phyloP scores from a whole-genome alignment of 495 filamentous ascomycete species.

The Penicillium odoratum region DNA sequence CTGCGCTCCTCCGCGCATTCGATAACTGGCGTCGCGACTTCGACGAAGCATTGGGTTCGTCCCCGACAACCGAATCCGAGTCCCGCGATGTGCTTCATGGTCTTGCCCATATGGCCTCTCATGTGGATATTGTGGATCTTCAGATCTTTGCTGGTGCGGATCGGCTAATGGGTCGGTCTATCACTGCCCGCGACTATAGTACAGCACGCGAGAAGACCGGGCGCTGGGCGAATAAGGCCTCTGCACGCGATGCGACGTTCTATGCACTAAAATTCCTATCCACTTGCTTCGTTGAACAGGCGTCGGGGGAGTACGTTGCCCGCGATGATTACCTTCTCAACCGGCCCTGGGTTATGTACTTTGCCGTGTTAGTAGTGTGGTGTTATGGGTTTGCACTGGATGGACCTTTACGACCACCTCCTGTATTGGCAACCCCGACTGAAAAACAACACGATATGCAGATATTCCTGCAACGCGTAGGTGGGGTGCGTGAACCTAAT shows the following conservation, averaged over 20 bases:
- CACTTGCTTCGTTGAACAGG: constrained; percentile 68
- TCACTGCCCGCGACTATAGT: constrained; percentile 76
- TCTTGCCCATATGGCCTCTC: constrained; percentile 96
- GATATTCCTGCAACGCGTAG: constrained; percentile 69
- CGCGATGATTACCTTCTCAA: constrained; percentile 90
- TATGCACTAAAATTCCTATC: constrained; percentile 88
- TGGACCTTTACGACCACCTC: constrained; percentile 62
- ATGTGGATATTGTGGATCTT: constrained; percentile 96
- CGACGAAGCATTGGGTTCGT: constrained; percentile 72
- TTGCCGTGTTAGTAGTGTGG: constrained; percentile 90
- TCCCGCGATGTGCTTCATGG: constrained; percentile 87
- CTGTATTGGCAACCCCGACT: constrained; percentile 53
- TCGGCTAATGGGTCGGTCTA: constrained; percentile 80
- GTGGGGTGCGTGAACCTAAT: constrained; percentile 74
- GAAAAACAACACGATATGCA: constrained; percentile 79
- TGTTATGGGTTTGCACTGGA: constrained; percentile 92
- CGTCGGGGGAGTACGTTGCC: constrained; percentile 64
- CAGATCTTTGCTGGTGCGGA: constrained; percentile 92
- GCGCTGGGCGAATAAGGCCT: constrained; percentile 87
- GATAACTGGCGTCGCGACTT: constrained; percentile 96
- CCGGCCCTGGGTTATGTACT: constrained; percentile 96
- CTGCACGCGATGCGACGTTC: constrained; percentile 89
- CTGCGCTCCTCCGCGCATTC: constrained; percentile 82
- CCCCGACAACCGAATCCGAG: constrained; percentile 50
- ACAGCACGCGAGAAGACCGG: constrained; percentile 78